Percentiles rank a stretch among this genome's conserved stretches.
These are phyloP conservation scores for Yamadazyma epiphylla DNA, from an alignment of 1,139 yeast species.

Conservation along the genomic window DNA sequence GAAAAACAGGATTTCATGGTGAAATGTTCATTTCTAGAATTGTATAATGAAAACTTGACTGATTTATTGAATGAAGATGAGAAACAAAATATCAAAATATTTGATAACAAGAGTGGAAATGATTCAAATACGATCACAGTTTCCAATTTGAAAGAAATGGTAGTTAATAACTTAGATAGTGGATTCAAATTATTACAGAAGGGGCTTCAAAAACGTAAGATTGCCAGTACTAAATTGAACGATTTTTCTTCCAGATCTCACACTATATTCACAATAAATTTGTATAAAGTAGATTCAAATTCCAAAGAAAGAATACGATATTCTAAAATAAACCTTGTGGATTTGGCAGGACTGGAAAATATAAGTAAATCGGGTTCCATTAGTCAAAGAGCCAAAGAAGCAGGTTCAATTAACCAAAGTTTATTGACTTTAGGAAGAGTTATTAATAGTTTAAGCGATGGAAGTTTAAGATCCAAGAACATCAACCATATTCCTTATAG, in stretches of 20 bases:
- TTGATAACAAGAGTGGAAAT: conserved; percentile 32
- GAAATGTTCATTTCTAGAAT: conserved; percentile 68
- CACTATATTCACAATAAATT: conserved; percentile 62
- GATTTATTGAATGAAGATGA: conserved; percentile 53
- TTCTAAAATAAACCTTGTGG: conserved; percentile 76
- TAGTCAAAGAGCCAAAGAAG: conserved; percentile 77
- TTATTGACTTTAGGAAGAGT: conserved; percentile 81
- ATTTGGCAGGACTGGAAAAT: conserved; percentile 87
- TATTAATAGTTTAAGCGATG: conserved; percentile 57
- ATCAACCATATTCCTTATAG: conserved; percentile 70
- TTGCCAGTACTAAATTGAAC: conserved; percentile 68
- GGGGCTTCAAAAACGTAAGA: conserved; percentile 57
- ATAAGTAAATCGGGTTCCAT: conserved; percentile 77
- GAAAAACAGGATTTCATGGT: conserved; percentile 48
- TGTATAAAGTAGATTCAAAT: conserved; percentile 43
- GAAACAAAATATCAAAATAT: conserved; percentile 41
- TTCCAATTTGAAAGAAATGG: conserved; percentile 55
- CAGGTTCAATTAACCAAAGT: conserved; percentile 85
- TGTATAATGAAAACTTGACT: conserved; percentile 68
- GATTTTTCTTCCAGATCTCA: conserved; percentile 71
- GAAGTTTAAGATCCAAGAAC: conserved; percentile 6
- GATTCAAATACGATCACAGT: conserved; percentile 25
- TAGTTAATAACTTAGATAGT: conserved; percentile 47
- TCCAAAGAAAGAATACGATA: conserved; percentile 40
- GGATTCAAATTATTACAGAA: conserved; percentile 51